phyloP scores from a whole-genome alignment of 805 yeast species.

The Saccharomycopsis sp. region DNA sequence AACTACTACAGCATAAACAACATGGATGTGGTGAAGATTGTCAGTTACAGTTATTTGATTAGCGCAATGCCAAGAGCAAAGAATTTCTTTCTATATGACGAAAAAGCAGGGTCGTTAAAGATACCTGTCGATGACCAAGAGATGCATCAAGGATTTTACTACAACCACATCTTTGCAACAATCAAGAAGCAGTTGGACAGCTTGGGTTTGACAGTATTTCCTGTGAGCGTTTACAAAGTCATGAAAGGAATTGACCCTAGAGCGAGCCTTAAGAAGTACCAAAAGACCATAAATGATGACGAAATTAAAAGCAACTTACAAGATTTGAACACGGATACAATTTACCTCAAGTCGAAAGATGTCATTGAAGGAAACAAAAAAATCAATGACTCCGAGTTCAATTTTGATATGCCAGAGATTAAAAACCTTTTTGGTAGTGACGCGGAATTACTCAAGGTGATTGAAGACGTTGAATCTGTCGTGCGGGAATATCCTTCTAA shows the following conservation, averaged over 20 bases:
- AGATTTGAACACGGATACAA: not conserved
- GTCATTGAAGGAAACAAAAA: not conserved
- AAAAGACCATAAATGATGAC: not conserved
- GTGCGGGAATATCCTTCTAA: too few relatives aligned
- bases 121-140: not conserved
- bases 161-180: not conserved
- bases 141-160: not conserved
- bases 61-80: not conserved
- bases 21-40: not conserved
- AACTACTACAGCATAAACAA: not conserved
- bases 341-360: not conserved
- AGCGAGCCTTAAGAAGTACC: not conserved
- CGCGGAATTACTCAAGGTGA: not conserved
- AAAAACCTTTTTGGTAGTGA: not conserved
- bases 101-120: not conserved
- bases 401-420: not conserved
- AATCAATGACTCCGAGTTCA: conserved; percentile 1
- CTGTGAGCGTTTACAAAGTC: not conserved
- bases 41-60: not conserved
- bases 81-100: not conserved
- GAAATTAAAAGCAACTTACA: not conserved
- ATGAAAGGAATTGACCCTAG: conserved; percentile 2
- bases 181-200: not conserved
- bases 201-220: not conserved
- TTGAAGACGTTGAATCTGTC: not conserved